A percentile compares a stretch with the other conserved stretches of the same genome.
These are phyloP conservation scores for Coniochaeta sp. DNA, from an alignment of 2,329 filamentous ascomycete species.

Conservation along the genomic window DNA sequence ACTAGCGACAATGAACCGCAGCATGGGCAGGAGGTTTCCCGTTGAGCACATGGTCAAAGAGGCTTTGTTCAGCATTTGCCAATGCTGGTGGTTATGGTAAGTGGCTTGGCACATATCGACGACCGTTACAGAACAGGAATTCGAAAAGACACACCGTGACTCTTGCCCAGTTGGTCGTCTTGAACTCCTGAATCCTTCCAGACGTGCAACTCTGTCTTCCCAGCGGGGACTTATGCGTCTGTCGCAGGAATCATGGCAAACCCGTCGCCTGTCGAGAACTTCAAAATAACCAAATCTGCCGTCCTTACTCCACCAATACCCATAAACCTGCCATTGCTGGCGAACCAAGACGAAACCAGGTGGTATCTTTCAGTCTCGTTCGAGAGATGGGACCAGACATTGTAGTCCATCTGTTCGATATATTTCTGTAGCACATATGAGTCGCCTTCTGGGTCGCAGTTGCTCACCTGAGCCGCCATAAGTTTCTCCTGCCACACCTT, in stretches of 20 bases:
- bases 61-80: too few relatives aligned
- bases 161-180: too few relatives aligned
- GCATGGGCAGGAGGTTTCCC: too few relatives aligned
- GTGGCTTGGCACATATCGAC: too few relatives aligned
- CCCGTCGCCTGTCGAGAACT: background rate
- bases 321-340: constrained; percentile 1
- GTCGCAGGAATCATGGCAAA: background rate
- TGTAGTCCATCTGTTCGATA: background rate
- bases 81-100: too few relatives aligned
- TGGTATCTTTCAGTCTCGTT: background rate
- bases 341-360: background rate
- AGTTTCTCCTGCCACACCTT: constrained; percentile 1
- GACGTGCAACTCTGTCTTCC: too few relatives aligned
- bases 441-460: background rate
- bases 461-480: background rate
- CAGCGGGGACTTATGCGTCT: too few relatives aligned
- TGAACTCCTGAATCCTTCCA: too few relatives aligned
- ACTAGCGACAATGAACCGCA: too few relatives aligned
- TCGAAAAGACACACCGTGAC: too few relatives aligned
- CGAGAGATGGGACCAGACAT: background rate
- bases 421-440: constrained; percentile 3
- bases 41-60: too few relatives aligned
- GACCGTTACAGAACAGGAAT: too few relatives aligned
- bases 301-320: background rate
- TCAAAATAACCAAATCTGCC: background rate